These are phyloP conservation scores for Crucihimalaya himalaica DNA, from an alignment of 345 rosid genomes.

Conservation along the genomic window DNA sequence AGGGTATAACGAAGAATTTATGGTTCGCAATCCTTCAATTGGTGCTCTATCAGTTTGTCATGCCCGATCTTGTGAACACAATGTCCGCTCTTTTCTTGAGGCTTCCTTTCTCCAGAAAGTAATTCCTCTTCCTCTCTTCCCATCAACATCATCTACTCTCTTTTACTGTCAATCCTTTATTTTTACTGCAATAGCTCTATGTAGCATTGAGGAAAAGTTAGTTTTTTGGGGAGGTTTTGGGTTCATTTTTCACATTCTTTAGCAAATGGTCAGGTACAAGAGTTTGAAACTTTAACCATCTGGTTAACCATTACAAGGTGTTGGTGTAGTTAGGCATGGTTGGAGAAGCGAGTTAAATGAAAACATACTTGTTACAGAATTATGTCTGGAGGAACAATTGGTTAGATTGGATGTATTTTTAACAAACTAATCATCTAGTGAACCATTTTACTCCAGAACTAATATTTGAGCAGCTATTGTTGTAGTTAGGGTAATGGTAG, in stretches of 20 bases:
- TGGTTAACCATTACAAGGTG: constrained; percentile 1
- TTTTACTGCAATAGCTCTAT: not conserved
- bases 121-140: constrained; percentile 11
- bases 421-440: constrained; percentile 7
- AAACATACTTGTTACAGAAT: too few species aligned
- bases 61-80: constrained; percentile 76
- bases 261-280: not conserved
- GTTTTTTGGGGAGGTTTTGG: not conserved
- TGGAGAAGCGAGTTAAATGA: constrained; percentile 3
- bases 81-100: constrained; percentile 75
- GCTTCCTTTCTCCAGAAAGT: constrained; percentile 96
- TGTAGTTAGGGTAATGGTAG: not conserved
- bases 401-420: not conserved
- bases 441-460: not conserved
- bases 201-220: not conserved
- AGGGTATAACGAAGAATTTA: constrained; percentile 67
- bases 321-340: constrained; percentile 4
- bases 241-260: constrained; percentile 2
- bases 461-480: not conserved
- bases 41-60: constrained; percentile 67
- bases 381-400: not conserved
- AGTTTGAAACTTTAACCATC: not conserved
- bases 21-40: constrained; percentile 79
- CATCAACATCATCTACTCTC: not conserved
- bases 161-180: not conserved